These are phyloP conservation scores for Camillea tinctor DNA, from an alignment of 2,329 filamentous ascomycete genomes.

Conservation along the genomic window DNA sequence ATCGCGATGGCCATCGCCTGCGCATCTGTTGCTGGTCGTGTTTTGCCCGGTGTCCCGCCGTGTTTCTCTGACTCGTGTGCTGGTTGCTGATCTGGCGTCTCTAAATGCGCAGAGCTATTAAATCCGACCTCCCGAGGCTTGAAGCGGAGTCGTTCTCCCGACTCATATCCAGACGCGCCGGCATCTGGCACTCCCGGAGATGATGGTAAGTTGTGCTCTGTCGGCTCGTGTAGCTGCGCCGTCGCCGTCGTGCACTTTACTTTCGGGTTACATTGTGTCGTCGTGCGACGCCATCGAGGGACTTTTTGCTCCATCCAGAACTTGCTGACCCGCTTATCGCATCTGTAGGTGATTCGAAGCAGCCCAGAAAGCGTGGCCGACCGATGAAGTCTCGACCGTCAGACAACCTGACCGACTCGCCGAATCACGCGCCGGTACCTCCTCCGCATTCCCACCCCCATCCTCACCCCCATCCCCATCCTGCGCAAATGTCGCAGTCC, in stretches of 20 bases:
- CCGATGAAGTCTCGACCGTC: constrained; percentile 59
- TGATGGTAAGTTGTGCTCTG: constrained; percentile 65
- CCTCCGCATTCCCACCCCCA: constrained; percentile 24
- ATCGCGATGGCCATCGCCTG: constrained; percentile 21
- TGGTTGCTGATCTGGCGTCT: constrained; percentile 23
- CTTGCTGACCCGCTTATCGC: constrained; percentile 28
- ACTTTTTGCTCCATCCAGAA: constrained; percentile 11
- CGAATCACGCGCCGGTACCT: constrained; percentile 54
- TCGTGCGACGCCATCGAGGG: constrained; percentile 35
- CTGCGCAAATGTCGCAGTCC: constrained; percentile 33
- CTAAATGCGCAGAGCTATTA: constrained; percentile 46
- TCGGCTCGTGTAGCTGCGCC: constrained; percentile 31
- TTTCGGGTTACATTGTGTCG: constrained; percentile 22
- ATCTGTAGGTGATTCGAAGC: constrained; percentile 44
- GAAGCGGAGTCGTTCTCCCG: constrained; percentile 78
- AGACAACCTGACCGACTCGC: constrained; percentile 55
- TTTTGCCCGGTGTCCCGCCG: constrained; percentile 17
- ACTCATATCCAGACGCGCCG: constrained; percentile 57
- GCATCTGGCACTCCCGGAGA: constrained; percentile 59
- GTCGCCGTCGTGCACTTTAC: constrained; percentile 22
- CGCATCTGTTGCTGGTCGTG: constrained; percentile 20
- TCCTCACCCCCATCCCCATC: not conserved
- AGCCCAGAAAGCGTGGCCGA: constrained; percentile 59
- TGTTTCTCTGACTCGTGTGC: constrained; percentile 17
- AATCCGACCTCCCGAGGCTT: constrained; percentile 62